Evolutionary conservation across 1,284 basidiomycete species (phyloP), one percentile per base, ranked within the genome.

Genomic region (Amylostereum chailletii): DNA sequence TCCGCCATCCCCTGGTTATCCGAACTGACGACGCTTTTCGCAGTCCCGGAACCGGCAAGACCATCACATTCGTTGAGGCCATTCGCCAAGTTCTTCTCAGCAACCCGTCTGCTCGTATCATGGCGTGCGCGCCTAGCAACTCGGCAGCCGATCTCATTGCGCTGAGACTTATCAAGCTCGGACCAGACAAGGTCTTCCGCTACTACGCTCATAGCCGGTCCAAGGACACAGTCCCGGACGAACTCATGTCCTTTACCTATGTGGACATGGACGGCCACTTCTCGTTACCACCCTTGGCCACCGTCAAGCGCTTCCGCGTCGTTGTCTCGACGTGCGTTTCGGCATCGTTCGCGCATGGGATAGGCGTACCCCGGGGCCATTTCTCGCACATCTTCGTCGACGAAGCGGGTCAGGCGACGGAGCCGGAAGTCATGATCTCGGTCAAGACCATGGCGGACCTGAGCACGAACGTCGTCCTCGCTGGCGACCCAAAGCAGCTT

Each of bases 121-220:
- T 86, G 2, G 81, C 78, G 0, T 84, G 81, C 51, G 83, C 83
- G 0, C 83, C 77, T 0, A 76, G 71, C 60, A 83, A 83, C 58
- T 76, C 77, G 3, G 80, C 80, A 0, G 79, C 79, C 1, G 80
- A 83, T 58, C 63, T 86, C 32, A 73, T 86, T 34, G 76, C 80
- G 1, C 64, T 64, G 34, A 71, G 79, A 1, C 71, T 86, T n/a
- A 51, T 49, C 11, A 58, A 51, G 2, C 63, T 82, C 3, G 58
- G 57, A 6, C 52, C 57, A 0, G 61, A 69, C 1, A 55, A 70
- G 34, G 61, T 86, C 0, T 82, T 86, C 63, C 68, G 83, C 0
- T 77, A 81, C 57, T 82, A 84, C 51, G 83, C 84, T 0, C 77
- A 79, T 0, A 83, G 77, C 2, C 72, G 83, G 6, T 58, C 57